Base-by-base conservation (phyloP, 2,329 filamentous ascomycete genomes). In the Fusarium floridanum region DNA sequence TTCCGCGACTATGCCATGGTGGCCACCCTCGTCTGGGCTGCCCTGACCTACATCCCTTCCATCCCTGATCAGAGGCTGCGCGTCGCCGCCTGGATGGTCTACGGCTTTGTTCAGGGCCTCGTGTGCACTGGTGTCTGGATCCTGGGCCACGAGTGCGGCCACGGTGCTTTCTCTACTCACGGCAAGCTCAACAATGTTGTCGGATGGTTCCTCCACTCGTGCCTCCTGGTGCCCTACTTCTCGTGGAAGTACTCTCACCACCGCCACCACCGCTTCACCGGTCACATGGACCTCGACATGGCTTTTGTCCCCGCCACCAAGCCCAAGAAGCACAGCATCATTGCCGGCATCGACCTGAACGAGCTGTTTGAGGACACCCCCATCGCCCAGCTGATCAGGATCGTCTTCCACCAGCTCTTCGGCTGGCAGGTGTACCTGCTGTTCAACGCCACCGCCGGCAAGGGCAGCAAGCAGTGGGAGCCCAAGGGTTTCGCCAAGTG, bases 221-320 rank as follows among this genome's bases (percentile, higher is more conserved):
- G 88, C 68, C 86, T 94, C 43, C 81, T 92, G 71, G 91, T 92
- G 3, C 92, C 92, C 5, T 94, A 91, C 84, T 93, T 93, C 84
- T 91, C 89, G 59, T 94, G 92, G 92, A 91, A 92, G 83, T 91
- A 90, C 80, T 91, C 89, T 36, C 92, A 94, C 82, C 87, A 88
- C 68, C 88, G 91, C 61, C 92, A 94, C 82, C 92, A 94, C 84
- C 89, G 88, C 74, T 92, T 89, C 82, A 91, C 90, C 53, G 90
- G 90, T 74, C 88, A 93, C 83, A 90, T 92, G 84, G 87, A 91
- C 68, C 91, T 90, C 84, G 91, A 93, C 80, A 91, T 91, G 80
- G 90, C 88, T 22, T 92, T 91, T 70, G 90, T 92, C 17, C 90
- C 90, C 56, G 82, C 83, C 73, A 88, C 84, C 72, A 77, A 80